Evolutionary conservation across 768 basidiomycete species (phyloP).

Genomic region (Calvatia gigantea): DNA sequence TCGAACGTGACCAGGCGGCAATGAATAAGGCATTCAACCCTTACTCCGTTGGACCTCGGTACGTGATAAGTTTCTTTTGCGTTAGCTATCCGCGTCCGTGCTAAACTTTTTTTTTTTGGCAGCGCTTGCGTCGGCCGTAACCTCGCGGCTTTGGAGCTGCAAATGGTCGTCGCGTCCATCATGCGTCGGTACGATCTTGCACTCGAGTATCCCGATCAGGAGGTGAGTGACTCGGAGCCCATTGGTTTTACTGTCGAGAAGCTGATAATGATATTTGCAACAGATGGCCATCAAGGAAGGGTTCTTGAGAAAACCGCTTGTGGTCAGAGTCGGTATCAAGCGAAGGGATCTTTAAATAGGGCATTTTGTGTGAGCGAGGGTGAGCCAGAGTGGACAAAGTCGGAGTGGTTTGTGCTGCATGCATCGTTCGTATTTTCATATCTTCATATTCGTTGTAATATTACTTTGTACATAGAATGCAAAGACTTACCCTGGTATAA

Average conservation of each 20-base stretch:
- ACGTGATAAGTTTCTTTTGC: conserved; percentile 16
- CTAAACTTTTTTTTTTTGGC: conserved; percentile 6
- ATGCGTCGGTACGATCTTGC: conserved; percentile 73
- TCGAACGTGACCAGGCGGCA: conserved; percentile 58
- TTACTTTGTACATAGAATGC: background rate
- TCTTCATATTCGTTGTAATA: background rate
- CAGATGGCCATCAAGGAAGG: conserved; percentile 79
- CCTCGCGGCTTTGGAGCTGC: conserved; percentile 73
- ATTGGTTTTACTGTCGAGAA: background rate
- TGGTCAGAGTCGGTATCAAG: conserved; percentile 71
- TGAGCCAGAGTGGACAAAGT: too few species aligned
- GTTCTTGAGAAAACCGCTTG: conserved; percentile 80
- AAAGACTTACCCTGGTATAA: background rate
- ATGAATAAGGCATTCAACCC: conserved; percentile 80
- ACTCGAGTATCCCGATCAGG: conserved; percentile 54
- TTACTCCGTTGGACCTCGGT: conserved; percentile 82
- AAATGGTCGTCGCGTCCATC: conserved; percentile 77
- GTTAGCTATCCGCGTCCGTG: background rate
- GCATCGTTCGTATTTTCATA: background rate
- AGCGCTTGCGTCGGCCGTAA: conserved; percentile 86
- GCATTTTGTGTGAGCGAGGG: background rate
- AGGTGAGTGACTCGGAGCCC: conserved; percentile 33
- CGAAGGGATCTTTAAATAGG: conserved; percentile 41
- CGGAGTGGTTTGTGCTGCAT: background rate
- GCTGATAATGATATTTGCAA: background rate